phyloP scores from a whole-genome alignment of 2,329 filamentous ascomycete genomes.

The Dothistroma pini region DNA sequence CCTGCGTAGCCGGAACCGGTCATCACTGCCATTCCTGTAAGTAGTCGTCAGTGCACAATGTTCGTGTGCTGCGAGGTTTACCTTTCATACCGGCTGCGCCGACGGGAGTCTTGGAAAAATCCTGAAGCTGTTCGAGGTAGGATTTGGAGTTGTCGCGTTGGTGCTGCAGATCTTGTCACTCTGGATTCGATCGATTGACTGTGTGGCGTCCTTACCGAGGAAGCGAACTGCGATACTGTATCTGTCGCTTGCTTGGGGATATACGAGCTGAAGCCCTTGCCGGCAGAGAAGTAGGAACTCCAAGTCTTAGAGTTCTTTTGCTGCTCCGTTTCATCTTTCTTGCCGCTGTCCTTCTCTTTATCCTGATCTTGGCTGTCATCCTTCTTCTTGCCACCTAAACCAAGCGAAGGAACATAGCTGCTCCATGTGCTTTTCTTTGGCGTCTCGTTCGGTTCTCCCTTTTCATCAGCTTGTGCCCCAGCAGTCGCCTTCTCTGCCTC shows the following conservation, averaged over 20 bases:
- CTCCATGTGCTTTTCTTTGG: conserved; percentile 32
- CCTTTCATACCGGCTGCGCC: conserved; percentile 41
- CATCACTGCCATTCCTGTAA: conserved; percentile 37
- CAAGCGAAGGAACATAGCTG: conserved; percentile 30
- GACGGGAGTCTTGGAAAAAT: conserved; percentile 50
- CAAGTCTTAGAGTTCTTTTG: conserved; percentile 41
- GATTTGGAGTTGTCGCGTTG: conserved; percentile 47
- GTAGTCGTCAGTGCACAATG: conserved; percentile 24
- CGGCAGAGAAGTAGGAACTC: conserved; percentile 47
- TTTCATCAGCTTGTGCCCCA: conserved; percentile 18
- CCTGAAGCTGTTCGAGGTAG: conserved; percentile 48
- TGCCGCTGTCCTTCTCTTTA: conserved; percentile 10
- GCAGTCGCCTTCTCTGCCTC: conserved; percentile 34
- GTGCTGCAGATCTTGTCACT: conserved; percentile 30
- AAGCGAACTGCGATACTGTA: conserved; percentile 44
- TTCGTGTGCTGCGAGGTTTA: conserved; percentile 11
- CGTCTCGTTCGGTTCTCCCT: conserved; percentile 16
- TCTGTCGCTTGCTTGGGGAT: conserved; percentile 42
- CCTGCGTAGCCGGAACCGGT: conserved; percentile 48
- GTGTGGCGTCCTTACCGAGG: conserved; percentile 29
- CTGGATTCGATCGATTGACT: background rate
- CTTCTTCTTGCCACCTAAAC: conserved; percentile 23
- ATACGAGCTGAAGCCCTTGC: conserved; percentile 47
- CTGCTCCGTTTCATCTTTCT: conserved; percentile 32
- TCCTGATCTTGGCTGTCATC: conserved; percentile 8